These are phyloP conservation scores for Grigorovia jiainica DNA, from an alignment of 805 yeast genomes.

Conservation along the genomic window DNA sequence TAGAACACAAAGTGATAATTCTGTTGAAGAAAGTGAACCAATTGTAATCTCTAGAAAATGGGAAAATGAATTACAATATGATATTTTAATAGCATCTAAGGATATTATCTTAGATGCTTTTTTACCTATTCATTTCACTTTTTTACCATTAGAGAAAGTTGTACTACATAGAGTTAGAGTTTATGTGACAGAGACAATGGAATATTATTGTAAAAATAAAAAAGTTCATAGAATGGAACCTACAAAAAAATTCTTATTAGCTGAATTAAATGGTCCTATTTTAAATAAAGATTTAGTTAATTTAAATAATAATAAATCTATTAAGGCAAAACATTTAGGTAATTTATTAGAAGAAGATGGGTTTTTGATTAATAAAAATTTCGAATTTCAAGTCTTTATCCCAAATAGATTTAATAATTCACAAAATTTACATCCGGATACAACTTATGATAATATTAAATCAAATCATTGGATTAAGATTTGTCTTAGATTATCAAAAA, in stretches of 20 bases:
- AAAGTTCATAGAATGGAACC: slow-evolving; percentile 93
- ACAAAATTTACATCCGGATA: slow-evolving; percentile 70
- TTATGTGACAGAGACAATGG: slow-evolving; percentile 80
- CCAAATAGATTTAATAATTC: slow-evolving; percentile 58
- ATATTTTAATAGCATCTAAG: slow-evolving; percentile 84
- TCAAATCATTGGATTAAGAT: slow-evolving; percentile 94
- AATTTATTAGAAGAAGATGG: slow-evolving; percentile 36
- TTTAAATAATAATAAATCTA: slow-evolving; percentile 20
- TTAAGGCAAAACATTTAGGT: slow-evolving; percentile 34
- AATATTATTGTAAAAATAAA: slow-evolving; percentile 77
- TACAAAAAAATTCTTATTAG: slow-evolving; percentile 61
- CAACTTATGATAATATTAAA: slow-evolving; percentile 69
- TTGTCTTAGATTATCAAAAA: slow-evolving; percentile 65
- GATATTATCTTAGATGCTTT: slow-evolving; percentile 75
- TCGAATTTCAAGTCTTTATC: slow-evolving; percentile 78
- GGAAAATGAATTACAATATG: slow-evolving; percentile 88
- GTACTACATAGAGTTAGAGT: slow-evolving; percentile 79
- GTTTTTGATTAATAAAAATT: slow-evolving; percentile 64
- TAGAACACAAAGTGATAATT: slow-evolving; percentile 66
- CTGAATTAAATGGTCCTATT: slow-evolving; percentile 65
- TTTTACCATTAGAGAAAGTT: slow-evolving; percentile 80
- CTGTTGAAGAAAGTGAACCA: slow-evolving; percentile 86
- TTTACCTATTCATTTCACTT: slow-evolving; percentile 73
- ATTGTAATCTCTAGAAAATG: slow-evolving; percentile 83
- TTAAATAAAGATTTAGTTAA: slow-evolving; percentile 19